Percentiles rank a stretch among this genome's conserved stretches.
These are phyloP conservation scores for Hypomyces rosellus DNA, from an alignment of 2,329 filamentous ascomycete genomes.

Conservation along the genomic window DNA sequence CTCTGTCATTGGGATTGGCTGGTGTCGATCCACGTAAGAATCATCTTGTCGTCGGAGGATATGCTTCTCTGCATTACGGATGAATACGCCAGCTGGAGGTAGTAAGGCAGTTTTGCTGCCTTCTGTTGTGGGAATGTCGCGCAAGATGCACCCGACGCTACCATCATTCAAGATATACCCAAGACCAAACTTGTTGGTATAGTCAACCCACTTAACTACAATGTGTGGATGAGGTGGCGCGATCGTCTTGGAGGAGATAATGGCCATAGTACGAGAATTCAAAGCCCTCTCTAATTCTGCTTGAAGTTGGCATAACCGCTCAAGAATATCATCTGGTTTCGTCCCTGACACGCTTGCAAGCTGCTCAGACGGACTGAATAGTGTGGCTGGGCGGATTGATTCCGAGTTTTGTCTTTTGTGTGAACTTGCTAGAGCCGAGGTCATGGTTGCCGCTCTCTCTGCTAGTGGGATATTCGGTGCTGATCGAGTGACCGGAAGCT, in stretches of 20 bases:
- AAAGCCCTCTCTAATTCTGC: conserved; percentile 56
- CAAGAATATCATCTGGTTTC: conserved; percentile 51
- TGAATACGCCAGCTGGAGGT: conserved; percentile 65
- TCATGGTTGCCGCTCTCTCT: conserved; percentile 25
- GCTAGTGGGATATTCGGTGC: conserved; percentile 21
- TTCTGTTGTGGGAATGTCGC: conserved; percentile 47
- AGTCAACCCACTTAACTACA: conserved; percentile 79
- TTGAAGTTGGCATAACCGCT: conserved; percentile 51
- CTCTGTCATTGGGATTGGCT: conserved; percentile 58
- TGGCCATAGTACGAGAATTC: conserved; percentile 57
- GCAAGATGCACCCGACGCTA: conserved; percentile 65
- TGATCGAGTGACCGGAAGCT: conserved; percentile 22
- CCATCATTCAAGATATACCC: conserved; percentile 80
- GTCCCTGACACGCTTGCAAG: conserved; percentile 45
- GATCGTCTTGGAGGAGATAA: conserved; percentile 49
- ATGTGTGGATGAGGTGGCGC: conserved; percentile 54
- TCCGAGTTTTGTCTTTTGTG: conserved; percentile 24
- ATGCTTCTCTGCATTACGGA: conserved; percentile 65
- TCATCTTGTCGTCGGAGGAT: conserved; percentile 55
- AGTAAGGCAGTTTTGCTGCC: conserved; percentile 45
- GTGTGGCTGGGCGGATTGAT: conserved; percentile 35
- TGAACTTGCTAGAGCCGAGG: conserved; percentile 18
- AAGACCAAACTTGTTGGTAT: conserved; percentile 79
- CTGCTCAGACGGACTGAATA: conserved; percentile 52
- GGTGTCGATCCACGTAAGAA: conserved; percentile 49